Conservation (phyloP, 2,329 filamentous ascomycete genomes). For the Endothia cerciana region DNA sequence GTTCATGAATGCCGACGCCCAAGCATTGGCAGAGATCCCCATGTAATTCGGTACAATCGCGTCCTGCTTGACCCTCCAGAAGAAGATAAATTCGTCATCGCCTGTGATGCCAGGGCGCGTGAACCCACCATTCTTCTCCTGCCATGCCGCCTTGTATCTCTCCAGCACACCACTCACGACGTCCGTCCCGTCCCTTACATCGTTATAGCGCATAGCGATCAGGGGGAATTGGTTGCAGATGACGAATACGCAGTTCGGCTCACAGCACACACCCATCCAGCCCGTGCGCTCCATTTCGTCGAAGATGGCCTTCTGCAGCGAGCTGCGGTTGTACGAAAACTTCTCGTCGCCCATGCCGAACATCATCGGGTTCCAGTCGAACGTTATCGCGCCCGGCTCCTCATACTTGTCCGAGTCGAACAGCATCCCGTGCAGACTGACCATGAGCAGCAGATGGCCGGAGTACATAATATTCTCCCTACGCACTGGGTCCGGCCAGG, state of each 20-base stretch:
- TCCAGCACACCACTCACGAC: constrained; percentile 38
- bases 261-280: constrained; percentile 48
- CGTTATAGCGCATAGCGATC: constrained; percentile 44
- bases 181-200: constrained; percentile 40
- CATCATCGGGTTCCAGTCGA: constrained; percentile 45
- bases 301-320: constrained; percentile 41
- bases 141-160: constrained; percentile 43
- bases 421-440: constrained; percentile 39
- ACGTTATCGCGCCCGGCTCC: constrained; percentile 37
- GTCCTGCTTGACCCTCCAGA: constrained; percentile 36
- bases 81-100: constrained; percentile 34
- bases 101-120: constrained; percentile 19
- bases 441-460: constrained; percentile 17
- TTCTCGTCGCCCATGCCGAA: constrained; percentile 42
- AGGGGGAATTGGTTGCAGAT: constrained; percentile 50
- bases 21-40: constrained; percentile 6
- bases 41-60: constrained; percentile 23
- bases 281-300: constrained; percentile 43
- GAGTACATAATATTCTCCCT: constrained; percentile 45
- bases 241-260: constrained; percentile 45
- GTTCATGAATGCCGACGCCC: constrained; percentile 40
- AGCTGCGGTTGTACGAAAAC: constrained; percentile 39
- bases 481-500: constrained; percentile 46
- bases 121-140: constrained; percentile 36
- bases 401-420: constrained; percentile 47